These are phyloP conservation scores for Biancaea sappan DNA, from an alignment of 306 rosid species.

Conservation along the genomic window DNA sequence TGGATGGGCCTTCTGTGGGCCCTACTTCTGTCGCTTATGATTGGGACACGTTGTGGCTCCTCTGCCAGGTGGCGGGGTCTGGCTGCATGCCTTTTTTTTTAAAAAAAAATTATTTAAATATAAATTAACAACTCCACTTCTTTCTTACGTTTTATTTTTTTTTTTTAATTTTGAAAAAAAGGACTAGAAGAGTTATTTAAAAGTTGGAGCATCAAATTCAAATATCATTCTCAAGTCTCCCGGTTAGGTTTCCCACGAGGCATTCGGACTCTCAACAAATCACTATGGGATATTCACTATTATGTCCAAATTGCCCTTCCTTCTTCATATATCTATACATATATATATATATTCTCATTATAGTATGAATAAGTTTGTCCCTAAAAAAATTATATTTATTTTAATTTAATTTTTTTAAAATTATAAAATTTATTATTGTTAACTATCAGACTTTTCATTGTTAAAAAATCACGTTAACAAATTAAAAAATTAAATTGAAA, in stretches of 20 bases:
- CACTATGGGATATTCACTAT: neutral
- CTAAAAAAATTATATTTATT: no score
- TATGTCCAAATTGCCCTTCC: constrained; percentile 2
- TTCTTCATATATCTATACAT: no score
- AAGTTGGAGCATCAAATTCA: neutral
- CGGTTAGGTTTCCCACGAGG: constrained; percentile 5
- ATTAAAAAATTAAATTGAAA: no score
- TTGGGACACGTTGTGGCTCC: neutral
- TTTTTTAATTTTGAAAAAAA: no score
- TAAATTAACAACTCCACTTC: neutral
- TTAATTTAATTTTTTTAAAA: no score
- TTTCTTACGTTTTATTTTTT: no score
- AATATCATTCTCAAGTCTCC: neutral
- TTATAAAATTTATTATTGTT: no score
- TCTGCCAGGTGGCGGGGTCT: constrained; percentile 2
- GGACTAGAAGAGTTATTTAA: no score
- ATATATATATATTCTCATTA: no score
- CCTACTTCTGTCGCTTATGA: neutral
- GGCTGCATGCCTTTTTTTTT: neutral
- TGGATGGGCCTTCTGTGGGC: neutral
- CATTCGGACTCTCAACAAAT: neutral
- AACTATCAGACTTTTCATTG: no score
- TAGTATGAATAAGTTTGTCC: no score
- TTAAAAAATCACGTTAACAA: no score
- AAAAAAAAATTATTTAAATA: neutral